phyloP scores from a whole-genome alignment of 1,284 basidiomycete species.

The Moesziomyces globuligerus region DNA sequence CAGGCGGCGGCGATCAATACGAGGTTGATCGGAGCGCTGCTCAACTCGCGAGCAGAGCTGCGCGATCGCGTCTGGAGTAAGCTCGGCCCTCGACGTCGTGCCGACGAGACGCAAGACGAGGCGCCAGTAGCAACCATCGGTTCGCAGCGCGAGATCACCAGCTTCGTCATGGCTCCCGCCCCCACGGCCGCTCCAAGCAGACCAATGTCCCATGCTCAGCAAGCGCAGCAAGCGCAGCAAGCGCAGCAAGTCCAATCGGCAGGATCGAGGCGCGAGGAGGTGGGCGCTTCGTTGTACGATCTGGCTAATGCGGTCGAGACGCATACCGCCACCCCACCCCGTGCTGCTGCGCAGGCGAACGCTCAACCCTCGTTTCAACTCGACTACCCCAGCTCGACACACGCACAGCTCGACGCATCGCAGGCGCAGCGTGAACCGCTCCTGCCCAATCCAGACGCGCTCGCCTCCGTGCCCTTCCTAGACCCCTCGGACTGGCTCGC shows the following conservation, averaged over 20 bases:
- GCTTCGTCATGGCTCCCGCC: conserved; percentile 9
- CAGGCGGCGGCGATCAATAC: conserved; percentile 27
- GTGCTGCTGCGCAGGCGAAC: no score
- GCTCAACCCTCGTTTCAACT: no score
- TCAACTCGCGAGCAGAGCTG: conserved; percentile 23
- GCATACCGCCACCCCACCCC: no score
- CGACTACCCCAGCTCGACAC: no score
- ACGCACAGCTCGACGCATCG: no score
- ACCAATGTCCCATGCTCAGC: background rate
- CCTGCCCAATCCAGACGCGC: conserved; percentile 9
- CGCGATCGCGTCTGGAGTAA: conserved; percentile 24
- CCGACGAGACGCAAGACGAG: background rate
- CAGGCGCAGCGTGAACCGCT: no score
- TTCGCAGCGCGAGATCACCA: conserved; percentile 26
- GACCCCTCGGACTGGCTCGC: conserved; percentile 34
- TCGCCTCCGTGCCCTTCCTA: conserved; percentile 24
- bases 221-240: no score
- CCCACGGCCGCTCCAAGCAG: background rate
- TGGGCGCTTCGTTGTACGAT: conserved; percentile 20
- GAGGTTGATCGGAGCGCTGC: conserved; percentile 19
- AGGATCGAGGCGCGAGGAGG: background rate
- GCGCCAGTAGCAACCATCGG: conserved; percentile 8
- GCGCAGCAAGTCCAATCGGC: background rate
- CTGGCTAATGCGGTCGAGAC: conserved; percentile 29
- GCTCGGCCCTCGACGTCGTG: conserved; percentile 7